Base-by-base conservation (phyloP, 352 stramenopile species). In the Globisporangium middletonii region DNA sequence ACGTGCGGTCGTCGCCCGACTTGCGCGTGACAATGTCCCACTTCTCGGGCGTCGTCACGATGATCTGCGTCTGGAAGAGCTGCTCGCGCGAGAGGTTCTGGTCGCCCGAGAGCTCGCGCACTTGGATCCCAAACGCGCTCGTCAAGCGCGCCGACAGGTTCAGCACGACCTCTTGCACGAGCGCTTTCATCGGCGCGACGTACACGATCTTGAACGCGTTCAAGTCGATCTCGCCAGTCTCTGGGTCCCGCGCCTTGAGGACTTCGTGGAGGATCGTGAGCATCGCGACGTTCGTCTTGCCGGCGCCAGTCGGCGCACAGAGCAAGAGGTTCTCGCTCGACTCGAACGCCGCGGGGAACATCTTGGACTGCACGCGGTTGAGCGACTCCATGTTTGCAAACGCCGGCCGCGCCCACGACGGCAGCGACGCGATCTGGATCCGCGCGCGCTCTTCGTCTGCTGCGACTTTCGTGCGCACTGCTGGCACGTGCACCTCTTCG, bases 1-100 rank as follows among this genome's bases (percentile, higher is more conserved):
- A 99, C 7, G 97, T 95, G 50, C 97, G 82, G 55, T 95, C 81
- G 51, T 99, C 97, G 37, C 98, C 97, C 26, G 93, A 96, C 76
- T 99, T 99, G 54, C 98, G 88, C 26, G 97, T 99, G 47, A 99
- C 96, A 66, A 99, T 99, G 79, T 99, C 98, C 97, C 97, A 99
- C 75, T 99, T 99, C 63, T 99, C 98, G 1, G 98, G 98, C 9
- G 98, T 99, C 30, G 98, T 99, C 16, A 99, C 97, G 59, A 99
- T 98, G 54, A 99, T 89, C 69, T 99, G 97, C 9, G 98, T 99
- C 68, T 98, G 95, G 37, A 92, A 88, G 53, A 99, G 96, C 77
- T 99, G 95, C 65, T 98, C 90, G 11, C 93, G 83, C 12, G 96
- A 99, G 23, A 99, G 75, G 62, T 96, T 99, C 52, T 98, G 96